Evolutionary conservation across 2,329 filamentous ascomycete genomes (phyloP), one percentile per base, ranked within the genome.

Genomic region (Pseudogymnoascus sp.): DNA sequence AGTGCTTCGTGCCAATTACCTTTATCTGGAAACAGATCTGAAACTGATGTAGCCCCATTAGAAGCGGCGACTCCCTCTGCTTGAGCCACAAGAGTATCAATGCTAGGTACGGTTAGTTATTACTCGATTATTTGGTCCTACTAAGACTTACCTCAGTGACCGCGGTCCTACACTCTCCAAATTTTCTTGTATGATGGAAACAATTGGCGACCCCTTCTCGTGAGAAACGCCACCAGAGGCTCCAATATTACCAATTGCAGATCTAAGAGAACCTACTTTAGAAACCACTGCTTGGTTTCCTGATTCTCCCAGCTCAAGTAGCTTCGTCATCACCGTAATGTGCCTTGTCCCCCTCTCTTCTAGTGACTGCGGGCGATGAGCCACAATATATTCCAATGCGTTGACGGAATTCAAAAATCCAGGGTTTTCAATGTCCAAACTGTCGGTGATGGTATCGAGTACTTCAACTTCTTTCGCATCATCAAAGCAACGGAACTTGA

Each of bases 1-100:
- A 96, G 73, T 12, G 88, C 82, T 12, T 77, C 67, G 66, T 81
- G 78, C 91, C 92, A 97, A 8, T 82, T 74, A 2, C 80, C 75
- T 0, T 77, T 74, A 65, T 80, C 80, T 0, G 91, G 90, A 37
- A 94, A 76, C 4, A 93, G 72, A 9, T 79, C 76, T 63, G 33
- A 35, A 11, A 63, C 28, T 1, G 71, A 63, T 0, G 71, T 66
- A 1, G 72, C 68, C 1, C 67, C 63, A 0, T 74, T 74, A 1
- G 71, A 69, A 14, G 72, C 69, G 4, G 76, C 71, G 12, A 80
- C 66, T 18, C 74, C 69, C 6, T 73, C 63, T 1, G 78, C 78
- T 67, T 82, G 82, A 14, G 78, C 73, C 1, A 81, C 75, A 41
- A 86, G 69, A 0, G 82, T 85, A 15, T 80, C 75, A 12, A 85